Conservation (phyloP, 371 early-diverging fungal genomes). For the Rhizopus delemar region DNA sequence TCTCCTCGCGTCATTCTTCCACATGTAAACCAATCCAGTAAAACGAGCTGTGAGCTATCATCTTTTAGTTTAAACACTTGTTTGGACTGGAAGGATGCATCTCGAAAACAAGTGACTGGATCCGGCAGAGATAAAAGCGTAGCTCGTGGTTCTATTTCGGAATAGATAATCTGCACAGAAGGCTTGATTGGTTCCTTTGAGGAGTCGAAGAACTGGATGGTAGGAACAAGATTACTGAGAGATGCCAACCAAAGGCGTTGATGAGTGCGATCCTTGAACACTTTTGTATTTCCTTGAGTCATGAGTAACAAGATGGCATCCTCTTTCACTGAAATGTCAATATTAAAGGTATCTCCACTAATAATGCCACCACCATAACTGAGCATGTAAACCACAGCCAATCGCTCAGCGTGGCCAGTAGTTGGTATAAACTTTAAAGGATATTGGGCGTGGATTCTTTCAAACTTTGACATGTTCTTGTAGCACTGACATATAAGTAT, state of each 20-base stretch:
- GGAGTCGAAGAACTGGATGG: conserved; percentile 14
- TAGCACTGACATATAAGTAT: conserved; percentile 38
- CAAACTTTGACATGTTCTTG: conserved; percentile 33
- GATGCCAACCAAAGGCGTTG: conserved; percentile 30
- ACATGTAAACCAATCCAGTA: conserved; percentile 83
- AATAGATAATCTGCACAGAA: conserved; percentile 51
- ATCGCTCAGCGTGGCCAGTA: conserved; percentile 36
- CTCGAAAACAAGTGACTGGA: conserved; percentile 73
- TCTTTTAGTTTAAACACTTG: conserved; percentile 57
- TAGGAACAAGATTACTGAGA: conserved; percentile 13
- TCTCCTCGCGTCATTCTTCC: conserved; percentile 76
- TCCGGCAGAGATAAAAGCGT: conserved; percentile 70
- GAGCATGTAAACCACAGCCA: conserved; percentile 57
- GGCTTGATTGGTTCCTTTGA: conserved; percentile 6
- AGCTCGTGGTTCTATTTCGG: conserved; percentile 35
- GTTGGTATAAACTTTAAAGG: conserved; percentile 54
- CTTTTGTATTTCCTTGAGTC: conserved; percentile 81
- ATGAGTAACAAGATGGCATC: conserved; percentile 61
- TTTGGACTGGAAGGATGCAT: conserved; percentile 61
- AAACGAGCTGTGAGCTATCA: conserved; percentile 52
- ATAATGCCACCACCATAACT: conserved; percentile 82
- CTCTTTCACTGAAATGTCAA: conserved; percentile 49
- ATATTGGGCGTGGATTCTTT: conserved; percentile 50
- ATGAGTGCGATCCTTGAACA: conserved; percentile 54
- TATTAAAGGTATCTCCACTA: conserved; percentile 64